Conservation (phyloP, 805 yeast genomes). For the Sungouiella blattae region DNA sequence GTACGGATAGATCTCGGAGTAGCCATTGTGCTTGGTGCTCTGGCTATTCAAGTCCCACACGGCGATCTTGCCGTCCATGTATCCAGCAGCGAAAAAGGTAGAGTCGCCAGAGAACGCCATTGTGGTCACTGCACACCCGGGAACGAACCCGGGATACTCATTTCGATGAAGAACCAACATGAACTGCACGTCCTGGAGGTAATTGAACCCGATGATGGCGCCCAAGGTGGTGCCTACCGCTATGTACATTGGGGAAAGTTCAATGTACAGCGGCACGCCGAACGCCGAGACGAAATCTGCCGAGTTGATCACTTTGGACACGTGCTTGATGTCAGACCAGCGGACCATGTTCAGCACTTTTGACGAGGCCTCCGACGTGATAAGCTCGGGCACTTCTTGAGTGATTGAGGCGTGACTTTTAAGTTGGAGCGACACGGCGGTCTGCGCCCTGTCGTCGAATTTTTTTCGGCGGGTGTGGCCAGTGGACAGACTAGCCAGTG, state of each 20-base stretch:
- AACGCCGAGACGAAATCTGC: constrained; percentile 19
- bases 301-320: constrained; percentile 19
- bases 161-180: constrained; percentile 23
- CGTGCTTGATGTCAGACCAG: constrained; percentile 24
- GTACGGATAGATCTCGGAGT: constrained; percentile 30
- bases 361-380: not conserved
- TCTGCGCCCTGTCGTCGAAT: constrained; percentile 39
- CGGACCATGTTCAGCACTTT: constrained; percentile 10
- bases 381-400: not conserved
- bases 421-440: constrained; percentile 19
- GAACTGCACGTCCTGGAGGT: constrained; percentile 54
- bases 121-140: constrained; percentile 38
- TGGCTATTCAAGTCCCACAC: constrained; percentile 55
- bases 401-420: not conserved
- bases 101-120: constrained; percentile 67
- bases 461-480: not conserved
- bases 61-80: constrained; percentile 56
- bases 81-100: constrained; percentile 66
- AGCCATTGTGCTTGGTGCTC: not conserved
- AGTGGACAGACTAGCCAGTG: not conserved
- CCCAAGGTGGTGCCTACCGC: constrained; percentile 75
- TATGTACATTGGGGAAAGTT: constrained; percentile 34
- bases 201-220: constrained; percentile 60
- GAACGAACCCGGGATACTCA: not conserved
- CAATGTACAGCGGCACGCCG: constrained; percentile 22